Percentiles rank a stretch among this genome's conserved stretches.
Conservation (phyloP, 164 flowering plant species). For the Umbellularia californica region DNA sequence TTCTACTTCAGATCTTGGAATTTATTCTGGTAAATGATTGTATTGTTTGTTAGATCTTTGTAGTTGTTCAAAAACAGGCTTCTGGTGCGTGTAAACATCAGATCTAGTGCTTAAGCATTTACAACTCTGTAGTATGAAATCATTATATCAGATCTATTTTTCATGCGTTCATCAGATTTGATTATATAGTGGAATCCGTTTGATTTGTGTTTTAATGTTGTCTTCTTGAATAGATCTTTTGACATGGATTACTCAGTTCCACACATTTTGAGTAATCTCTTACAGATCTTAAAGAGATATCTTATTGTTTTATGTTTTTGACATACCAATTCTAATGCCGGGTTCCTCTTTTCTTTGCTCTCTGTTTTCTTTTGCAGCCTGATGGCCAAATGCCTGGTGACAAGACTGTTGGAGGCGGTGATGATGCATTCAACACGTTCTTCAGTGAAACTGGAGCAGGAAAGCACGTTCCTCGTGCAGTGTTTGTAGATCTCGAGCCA, state of each 20-base stretch:
- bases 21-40: no score
- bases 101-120: neutral
- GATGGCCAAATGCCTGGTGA: constrained; percentile 81
- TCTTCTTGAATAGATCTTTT: neutral
- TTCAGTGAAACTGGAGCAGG: constrained; percentile 68
- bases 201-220: neutral
- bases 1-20: no score
- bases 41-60: no score
- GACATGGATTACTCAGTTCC: neutral
- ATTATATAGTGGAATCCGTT: neutral
- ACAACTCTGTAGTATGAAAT: no score
- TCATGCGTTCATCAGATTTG: neutral
- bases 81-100: no score
- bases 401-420: constrained; percentile 69
- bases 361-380: constrained; percentile 34
- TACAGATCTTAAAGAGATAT: no score
- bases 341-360: neutral
- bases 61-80: no score
- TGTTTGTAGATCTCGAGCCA: constrained; percentile 62
- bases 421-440: constrained; percentile 80
- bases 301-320: no score
- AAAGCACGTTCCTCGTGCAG: constrained; percentile 56
- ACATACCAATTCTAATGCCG: neutral
- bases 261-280: neutral
- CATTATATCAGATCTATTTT: neutral